Evolutionary conservation across 2,329 filamentous ascomycete genomes (phyloP).

Genomic region (Botrytis porri): DNA sequence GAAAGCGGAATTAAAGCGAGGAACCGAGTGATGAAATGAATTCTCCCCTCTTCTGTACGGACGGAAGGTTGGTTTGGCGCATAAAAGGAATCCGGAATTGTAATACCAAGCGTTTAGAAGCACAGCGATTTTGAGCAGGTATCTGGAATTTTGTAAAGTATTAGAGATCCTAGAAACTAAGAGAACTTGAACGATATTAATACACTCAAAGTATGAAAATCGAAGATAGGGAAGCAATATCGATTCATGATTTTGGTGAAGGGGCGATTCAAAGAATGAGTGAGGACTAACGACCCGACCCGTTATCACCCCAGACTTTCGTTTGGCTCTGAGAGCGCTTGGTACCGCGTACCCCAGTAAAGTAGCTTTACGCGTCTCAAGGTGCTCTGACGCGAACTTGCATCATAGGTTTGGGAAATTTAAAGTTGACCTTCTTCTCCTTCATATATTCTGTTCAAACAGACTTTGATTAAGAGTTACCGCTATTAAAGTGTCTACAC

Average conservation of each 20-base stretch:
- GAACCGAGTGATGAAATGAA: constrained; percentile 25
- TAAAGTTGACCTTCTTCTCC: neutral
- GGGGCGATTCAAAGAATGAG: neutral
- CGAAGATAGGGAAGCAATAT: neutral
- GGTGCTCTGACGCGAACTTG: neutral
- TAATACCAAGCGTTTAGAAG: constrained; percentile 22
- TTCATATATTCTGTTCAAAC: neutral
- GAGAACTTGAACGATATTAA: constrained; percentile 1
- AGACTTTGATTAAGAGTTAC: neutral
- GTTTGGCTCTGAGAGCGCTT: constrained; percentile 1
- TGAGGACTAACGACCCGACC: neutral
- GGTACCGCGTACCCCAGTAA: constrained; percentile 18
- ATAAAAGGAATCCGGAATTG: constrained; percentile 9
- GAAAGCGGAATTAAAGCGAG: constrained; percentile 36
- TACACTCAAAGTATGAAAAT: neutral
- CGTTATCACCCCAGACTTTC: neutral
- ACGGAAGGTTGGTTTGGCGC: neutral
- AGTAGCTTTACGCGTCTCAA: constrained; percentile 13
- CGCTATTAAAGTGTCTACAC: constrained; percentile 27
- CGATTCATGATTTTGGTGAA: neutral
- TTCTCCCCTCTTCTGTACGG: neutral
- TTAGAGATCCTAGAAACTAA: constrained; percentile 20
- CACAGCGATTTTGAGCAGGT: constrained; percentile 31
- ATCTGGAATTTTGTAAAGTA: constrained; percentile 23
- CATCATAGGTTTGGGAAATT: neutral